phyloP scores from a whole-genome alignment of 140 eudicot genomes.

The Flaveria floridana region DNA sequence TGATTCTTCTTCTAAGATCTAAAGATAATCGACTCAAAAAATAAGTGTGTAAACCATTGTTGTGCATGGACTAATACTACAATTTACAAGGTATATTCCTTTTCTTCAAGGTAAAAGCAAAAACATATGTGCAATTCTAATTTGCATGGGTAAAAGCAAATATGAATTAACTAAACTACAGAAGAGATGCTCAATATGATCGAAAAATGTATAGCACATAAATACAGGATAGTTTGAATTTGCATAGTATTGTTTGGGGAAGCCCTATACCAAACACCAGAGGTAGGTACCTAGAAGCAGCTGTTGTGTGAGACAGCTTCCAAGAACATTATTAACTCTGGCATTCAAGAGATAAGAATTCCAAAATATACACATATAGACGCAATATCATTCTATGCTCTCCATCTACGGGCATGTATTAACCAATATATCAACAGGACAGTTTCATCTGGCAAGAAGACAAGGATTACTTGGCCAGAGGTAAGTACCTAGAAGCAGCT shows the following conservation, averaged over 20 bases:
- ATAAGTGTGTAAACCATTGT: neutral
- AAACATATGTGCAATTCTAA: neutral
- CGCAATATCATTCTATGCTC: neutral
- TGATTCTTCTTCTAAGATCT: neutral
- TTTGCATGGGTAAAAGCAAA: neutral
- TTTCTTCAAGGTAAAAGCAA: neutral
- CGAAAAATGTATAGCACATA: constrained; percentile 1
- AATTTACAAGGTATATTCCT: neutral
- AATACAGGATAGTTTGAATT: neutral
- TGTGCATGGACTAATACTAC: constrained; percentile 1
- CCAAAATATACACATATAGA: neutral
- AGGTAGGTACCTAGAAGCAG: neutral
- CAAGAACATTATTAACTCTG: neutral
- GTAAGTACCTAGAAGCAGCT: neutral
- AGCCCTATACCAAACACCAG: constrained; percentile 13
- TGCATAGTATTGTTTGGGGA: neutral
- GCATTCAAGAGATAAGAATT: neutral
- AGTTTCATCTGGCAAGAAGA: neutral
- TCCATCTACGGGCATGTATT: no score
- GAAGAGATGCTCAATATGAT: neutral
- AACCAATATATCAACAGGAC: neutral
- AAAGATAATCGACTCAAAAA: neutral
- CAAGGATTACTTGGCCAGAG: neutral
- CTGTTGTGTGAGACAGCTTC: neutral
- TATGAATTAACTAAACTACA: neutral